Evolutionary conservation across 2,329 filamentous ascomycete species (phyloP).

Genomic region (Paraconiothyrium sp.): DNA sequence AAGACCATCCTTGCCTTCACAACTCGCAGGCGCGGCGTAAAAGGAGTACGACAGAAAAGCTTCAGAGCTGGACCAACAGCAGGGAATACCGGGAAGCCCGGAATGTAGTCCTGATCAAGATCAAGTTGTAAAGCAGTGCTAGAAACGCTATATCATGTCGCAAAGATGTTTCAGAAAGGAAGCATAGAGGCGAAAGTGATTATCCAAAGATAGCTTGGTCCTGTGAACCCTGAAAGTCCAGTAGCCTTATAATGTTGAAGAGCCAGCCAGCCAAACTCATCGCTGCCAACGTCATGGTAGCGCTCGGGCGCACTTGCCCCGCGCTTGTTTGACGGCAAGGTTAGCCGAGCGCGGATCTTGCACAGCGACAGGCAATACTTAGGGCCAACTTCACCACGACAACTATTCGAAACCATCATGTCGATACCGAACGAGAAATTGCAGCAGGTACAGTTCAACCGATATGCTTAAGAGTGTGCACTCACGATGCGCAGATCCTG

Average conservation of each 20-base stretch:
- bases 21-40: neutral
- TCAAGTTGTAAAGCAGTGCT: neutral
- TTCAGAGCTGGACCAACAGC: neutral
- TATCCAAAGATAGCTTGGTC: neutral
- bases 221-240: neutral
- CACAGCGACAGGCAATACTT: constrained; percentile 1
- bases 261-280: constrained; percentile 6
- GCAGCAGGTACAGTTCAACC: constrained; percentile 74
- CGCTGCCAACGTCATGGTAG: constrained; percentile 17
- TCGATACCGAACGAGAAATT: constrained; percentile 93
- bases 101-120: constrained; percentile 4
- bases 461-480: neutral
- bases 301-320: constrained; percentile 9
- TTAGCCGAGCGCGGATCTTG: constrained; percentile 19
- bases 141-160: neutral
- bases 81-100: constrained; percentile 5
- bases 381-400: constrained; percentile 16
- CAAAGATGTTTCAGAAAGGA: neutral
- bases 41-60: neutral
- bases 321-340: constrained; percentile 9
- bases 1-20: constrained; percentile 31
- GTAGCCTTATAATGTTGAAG: neutral
- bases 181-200: neutral
- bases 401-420: constrained; percentile 65
- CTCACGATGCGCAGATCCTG: constrained; percentile 69